Percentiles rank a stretch among this genome's conserved stretches.
Conservation (phyloP, 2,329 filamentous ascomycete species). For the Metarhizium guizhouense region DNA sequence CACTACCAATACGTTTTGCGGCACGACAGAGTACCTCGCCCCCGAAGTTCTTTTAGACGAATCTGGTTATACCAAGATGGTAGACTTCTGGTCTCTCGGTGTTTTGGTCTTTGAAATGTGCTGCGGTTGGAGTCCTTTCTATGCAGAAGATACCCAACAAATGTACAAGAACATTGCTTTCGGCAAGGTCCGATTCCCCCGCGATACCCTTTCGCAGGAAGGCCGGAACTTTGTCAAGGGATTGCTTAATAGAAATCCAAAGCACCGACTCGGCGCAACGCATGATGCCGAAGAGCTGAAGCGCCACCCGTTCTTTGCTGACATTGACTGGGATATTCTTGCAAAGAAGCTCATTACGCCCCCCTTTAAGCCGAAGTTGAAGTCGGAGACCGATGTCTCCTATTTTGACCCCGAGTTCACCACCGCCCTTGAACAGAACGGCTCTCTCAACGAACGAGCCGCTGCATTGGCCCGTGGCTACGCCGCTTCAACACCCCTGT, state of each 20-base stretch:
- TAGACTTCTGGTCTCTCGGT: constrained; percentile 97
- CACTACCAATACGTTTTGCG: constrained; percentile 97
- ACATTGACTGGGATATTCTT: constrained; percentile 86
- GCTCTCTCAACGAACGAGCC: constrained; percentile 84
- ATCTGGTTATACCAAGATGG: constrained; percentile 98
- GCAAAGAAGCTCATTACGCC: constrained; percentile 87
- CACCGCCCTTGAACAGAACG: constrained; percentile 78
- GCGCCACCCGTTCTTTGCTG: constrained; percentile 85
- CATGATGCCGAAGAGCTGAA: constrained; percentile 92
- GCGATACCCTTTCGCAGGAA: constrained; percentile 88
- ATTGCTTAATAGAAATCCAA: constrained; percentile 90
- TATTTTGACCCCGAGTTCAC: constrained; percentile 99
- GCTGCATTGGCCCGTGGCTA: constrained; percentile 79
- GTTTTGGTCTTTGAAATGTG: constrained; percentile 99
- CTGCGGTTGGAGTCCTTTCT: constrained; percentile 98
- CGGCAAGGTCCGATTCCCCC: constrained; percentile 92
- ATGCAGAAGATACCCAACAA: constrained; percentile 96
- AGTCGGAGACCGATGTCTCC: constrained; percentile 90
- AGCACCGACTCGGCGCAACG: constrained; percentile 84
- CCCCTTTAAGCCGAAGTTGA: constrained; percentile 95
- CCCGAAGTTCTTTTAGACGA: constrained; percentile 94
- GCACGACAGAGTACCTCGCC: constrained; percentile 93
- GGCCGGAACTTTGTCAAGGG: constrained; percentile 98
- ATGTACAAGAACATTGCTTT: constrained; percentile 99
- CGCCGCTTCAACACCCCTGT: constrained; percentile 82